phyloP scores from a whole-genome alignment of 345 rosid genomes.

The Isatis tinctoria region DNA sequence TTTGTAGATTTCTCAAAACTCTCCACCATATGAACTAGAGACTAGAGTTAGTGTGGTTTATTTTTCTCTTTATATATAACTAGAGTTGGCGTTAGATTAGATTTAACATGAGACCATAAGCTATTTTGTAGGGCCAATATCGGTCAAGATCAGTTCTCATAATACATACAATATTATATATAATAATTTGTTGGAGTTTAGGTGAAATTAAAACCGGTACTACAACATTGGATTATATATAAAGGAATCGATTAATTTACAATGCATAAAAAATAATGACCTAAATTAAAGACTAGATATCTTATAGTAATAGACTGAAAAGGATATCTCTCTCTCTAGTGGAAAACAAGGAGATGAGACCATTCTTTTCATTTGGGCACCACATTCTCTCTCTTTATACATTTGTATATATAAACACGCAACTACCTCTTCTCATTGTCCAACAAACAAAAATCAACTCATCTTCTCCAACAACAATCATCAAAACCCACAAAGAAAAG shows the following conservation, averaged over 20 bases:
- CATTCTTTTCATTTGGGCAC: slow-evolving; percentile 29
- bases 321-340: slow-evolving; percentile 20
- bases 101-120: not conserved
- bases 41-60: not conserved
- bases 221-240: slow-evolving; percentile 1
- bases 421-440: slow-evolving; percentile 21
- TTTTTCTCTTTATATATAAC: not conserved
- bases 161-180: not conserved
- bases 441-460: slow-evolving; percentile 14
- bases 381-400: slow-evolving; percentile 19
- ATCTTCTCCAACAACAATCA: slow-evolving; percentile 17
- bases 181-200: slow-evolving; percentile 19
- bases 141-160: not conserved
- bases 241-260: slow-evolving; percentile 9
- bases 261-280: not conserved
- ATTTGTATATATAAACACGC: slow-evolving; percentile 20
- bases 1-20: not conserved
- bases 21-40: not conserved
- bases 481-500: not conserved
- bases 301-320: slow-evolving; percentile 32
- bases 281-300: slow-evolving; percentile 27
- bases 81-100: not conserved
- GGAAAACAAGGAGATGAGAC: slow-evolving; percentile 33
- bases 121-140: slow-evolving; percentile 19
- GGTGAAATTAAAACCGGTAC: slow-evolving; percentile 22